A percentile compares a stretch with the other conserved stretches of the same genome.
These are phyloP conservation scores for Mycena amicta DNA, from an alignment of 768 basidiomycete species.

Conservation along the genomic window DNA sequence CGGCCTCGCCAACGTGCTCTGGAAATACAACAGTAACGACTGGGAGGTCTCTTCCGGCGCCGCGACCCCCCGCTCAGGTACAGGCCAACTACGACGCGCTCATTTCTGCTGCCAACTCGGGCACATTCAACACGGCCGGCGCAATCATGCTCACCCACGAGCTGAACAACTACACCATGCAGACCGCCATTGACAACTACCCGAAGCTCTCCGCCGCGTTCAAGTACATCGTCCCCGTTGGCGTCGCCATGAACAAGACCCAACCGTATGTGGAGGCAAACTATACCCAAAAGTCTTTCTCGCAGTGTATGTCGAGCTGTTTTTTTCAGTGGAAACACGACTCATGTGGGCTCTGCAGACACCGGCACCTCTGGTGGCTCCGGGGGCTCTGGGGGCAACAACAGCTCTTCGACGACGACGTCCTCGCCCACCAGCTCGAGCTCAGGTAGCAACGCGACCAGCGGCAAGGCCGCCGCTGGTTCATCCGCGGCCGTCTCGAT, in stretches of 20 bases:
- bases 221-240: conserved; percentile 57
- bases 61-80: conserved; percentile 27
- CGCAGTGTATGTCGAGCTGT: conserved; percentile 42
- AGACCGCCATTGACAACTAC: conserved; percentile 55
- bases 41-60: conserved; percentile 45
- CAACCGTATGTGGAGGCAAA: conserved; percentile 55
- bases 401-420: background rate
- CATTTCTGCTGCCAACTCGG: background rate
- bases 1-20: conserved; percentile 58
- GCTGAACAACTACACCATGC: conserved; percentile 63
- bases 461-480: background rate
- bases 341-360: background rate
- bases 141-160: conserved; percentile 49
- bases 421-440: background rate
- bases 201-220: conserved; percentile 47
- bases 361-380: background rate
- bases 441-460: background rate
- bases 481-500: background rate
- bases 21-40: conserved; percentile 73
- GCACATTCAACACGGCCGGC: conserved; percentile 11
- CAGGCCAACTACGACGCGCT: conserved; percentile 16
- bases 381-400: background rate
- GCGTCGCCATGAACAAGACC: conserved; percentile 51
- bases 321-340: background rate
- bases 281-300: conserved; percentile 45